Base-by-base conservation (phyloP, 2,329 filamentous ascomycete species). In the Pyrenophora seminiperda region DNA sequence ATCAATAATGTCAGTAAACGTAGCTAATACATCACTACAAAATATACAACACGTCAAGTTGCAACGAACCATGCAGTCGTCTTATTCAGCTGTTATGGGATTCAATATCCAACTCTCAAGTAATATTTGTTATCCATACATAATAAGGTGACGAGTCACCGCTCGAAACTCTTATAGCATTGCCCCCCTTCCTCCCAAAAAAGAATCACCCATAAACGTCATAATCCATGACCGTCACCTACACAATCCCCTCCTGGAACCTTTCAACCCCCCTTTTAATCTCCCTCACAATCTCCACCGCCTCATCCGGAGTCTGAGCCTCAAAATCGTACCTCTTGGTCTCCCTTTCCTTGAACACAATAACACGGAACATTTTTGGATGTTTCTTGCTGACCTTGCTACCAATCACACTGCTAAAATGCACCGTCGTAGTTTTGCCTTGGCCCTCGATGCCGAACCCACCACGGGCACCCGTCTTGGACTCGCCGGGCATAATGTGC, bases 301-400 rank as follows among this genome's bases (percentile, higher is more conserved):
- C 89, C 73, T 92, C 89, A 22, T 85, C 83, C 9, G 81, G 78
- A 58, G 79, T 87, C 58, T 82, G 83, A n/a, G 89, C 85, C 73
- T 93, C 90, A 69, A 94, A 94, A 59, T 94, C 90, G 72, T 94
- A 94, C 53, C 89, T 76, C 75, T 93, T 93, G 54, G 82, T 87
- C 74, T 92, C 89, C 1, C 85, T 83, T 40, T 86, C 84, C 68
- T 86, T 87, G 72, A 88, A 92, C 17, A 93, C 87, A 44, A 91
- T 78, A 18, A 90, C 87, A 73, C 91, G 87, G 70, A 94, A 89
- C 67, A 90, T 88, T 48, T 86, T 88, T 2, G 89, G 89, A 68
- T 93, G 90, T 65, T 90, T 88, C 64, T 89, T 81, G 45, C 85
- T 87, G 39, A 92, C 86, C 71, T 92, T 93, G 68, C 88, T 91